Base-by-base conservation (phyloP, 345 rosid genomes). In the Pistacia vera region DNA sequence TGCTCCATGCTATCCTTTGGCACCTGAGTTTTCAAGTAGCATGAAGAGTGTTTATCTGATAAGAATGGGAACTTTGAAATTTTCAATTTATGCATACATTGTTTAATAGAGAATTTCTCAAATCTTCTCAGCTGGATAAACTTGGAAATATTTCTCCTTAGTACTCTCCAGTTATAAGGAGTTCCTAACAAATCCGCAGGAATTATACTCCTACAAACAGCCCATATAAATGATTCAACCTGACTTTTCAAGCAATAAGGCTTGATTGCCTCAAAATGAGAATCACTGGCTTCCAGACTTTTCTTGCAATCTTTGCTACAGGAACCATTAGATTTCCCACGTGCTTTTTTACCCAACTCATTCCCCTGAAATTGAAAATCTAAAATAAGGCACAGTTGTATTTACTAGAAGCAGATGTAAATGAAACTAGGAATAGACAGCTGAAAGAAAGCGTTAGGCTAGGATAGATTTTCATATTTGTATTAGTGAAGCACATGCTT, bases 181-280 rank as follows among this genome's bases (percentile, higher is more conserved):
- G 84, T 74, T 69, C 98, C 98, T 56, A 95, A 84, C 87, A 95
- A 75, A 68, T 90, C 84, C 60, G 84, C 75, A 76, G 98, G 98
- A 84, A 93, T 75, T 59, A 91, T 80, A 76, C 83, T 25, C 85
- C 90, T 87, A 75, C 89, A 88, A 70, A 81, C 89, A 79, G 94
- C 95, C 98, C 97, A 93, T 81, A 93, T 63, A 79, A 91, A 95
- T 71, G 95, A 90, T 38, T 87, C 88, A 46, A 93, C 93, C 86
- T 25, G 92, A 77, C 79, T 80, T 66, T 83, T 85, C 12, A 83
- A 83, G 88, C 98, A 91, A 74, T 82, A 85, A 10, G 84, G 74
- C 82, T 75, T 88, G 28, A 76, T 56, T 79, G 73, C 80, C 78
- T 75, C 75, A 35, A 58, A 69, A 72, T 70, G 75, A 14, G 72